Evolutionary conservation across 176 grass and related monocot genomes (phyloP).

Genomic region (Triticum urartu): DNA sequence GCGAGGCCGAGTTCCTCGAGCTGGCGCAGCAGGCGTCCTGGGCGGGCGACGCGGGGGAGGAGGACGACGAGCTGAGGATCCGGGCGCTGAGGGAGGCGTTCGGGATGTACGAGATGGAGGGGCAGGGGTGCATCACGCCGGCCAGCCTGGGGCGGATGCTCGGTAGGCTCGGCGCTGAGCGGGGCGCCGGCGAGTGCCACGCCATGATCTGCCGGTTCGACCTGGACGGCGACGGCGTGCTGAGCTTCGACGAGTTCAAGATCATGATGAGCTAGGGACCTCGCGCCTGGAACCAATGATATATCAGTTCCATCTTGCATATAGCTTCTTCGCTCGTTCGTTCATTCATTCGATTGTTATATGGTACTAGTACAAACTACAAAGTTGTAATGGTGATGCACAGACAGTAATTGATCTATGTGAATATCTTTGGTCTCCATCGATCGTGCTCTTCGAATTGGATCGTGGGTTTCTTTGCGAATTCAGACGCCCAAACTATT

Average conservation of each 20-base stretch:
- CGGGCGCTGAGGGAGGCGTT: constrained; percentile 15
- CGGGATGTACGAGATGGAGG: constrained; percentile 41
- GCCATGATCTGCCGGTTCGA: constrained; percentile 19
- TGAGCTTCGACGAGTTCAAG: constrained; percentile 40
- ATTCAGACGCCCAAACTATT: too few relatives aligned
- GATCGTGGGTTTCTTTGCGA: too few relatives aligned
- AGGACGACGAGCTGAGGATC: background rate
- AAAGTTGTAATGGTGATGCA: too few relatives aligned
- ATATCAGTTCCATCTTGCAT: background rate
- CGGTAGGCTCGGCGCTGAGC: background rate
- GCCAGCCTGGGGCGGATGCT: background rate
- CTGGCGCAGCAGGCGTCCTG: constrained; percentile 6
- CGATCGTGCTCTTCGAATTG: too few relatives aligned
- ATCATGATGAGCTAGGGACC: background rate
- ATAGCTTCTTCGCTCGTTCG: too few relatives aligned
- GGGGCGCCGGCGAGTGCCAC: background rate
- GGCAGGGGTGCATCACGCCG: constrained; percentile 11
- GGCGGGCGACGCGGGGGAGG: background rate
- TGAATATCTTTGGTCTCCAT: too few relatives aligned
- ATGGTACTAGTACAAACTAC: too few relatives aligned
- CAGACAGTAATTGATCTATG: too few relatives aligned
- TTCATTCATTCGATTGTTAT: too few relatives aligned
- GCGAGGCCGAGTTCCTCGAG: background rate
- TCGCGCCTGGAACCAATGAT: background rate
- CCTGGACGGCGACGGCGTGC: constrained; percentile 5